Evolutionary conservation across 441 rosid species (phyloP).

Genomic region (Gossypium schwendimanii): DNA sequence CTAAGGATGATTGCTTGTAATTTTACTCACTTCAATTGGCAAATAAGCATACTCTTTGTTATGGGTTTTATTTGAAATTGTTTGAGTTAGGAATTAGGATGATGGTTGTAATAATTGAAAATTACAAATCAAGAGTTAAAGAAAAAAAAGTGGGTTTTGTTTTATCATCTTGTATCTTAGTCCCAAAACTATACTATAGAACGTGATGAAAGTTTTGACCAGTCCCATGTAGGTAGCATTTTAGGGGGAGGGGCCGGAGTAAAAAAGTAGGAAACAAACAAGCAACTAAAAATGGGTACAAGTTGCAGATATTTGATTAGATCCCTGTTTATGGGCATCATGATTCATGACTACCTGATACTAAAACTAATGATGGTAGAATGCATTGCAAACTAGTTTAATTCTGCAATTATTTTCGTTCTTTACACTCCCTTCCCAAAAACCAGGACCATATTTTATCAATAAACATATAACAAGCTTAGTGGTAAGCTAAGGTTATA

Average conservation of each 20-base stretch:
- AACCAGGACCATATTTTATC: too few relatives aligned
- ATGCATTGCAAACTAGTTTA: not conserved
- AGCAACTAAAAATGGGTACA: not conserved
- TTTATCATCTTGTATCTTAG: not conserved
- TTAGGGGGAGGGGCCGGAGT: not conserved
- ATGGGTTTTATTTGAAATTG: not conserved
- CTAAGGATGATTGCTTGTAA: not conserved
- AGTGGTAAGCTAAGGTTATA: not conserved
- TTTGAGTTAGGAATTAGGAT: not conserved
- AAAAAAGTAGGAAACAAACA: not conserved
- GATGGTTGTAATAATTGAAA: not conserved
- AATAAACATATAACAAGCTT: not conserved
- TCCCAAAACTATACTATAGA: not conserved
- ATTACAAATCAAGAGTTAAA: not conserved
- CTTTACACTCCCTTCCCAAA: not conserved
- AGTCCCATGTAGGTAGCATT: not conserved
- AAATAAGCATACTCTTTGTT: not conserved
- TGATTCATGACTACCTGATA: not conserved
- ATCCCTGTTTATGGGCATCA: not conserved
- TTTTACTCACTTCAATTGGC: not conserved
- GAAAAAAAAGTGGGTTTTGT: not conserved
- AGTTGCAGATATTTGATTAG: not conserved
- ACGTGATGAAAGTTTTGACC: slow-evolving; percentile 1
- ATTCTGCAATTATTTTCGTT: not conserved
- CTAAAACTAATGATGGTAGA: not conserved